Base-by-base conservation (phyloP, 768 basidiomycete genomes). In the Kwoniella sp. region DNA sequence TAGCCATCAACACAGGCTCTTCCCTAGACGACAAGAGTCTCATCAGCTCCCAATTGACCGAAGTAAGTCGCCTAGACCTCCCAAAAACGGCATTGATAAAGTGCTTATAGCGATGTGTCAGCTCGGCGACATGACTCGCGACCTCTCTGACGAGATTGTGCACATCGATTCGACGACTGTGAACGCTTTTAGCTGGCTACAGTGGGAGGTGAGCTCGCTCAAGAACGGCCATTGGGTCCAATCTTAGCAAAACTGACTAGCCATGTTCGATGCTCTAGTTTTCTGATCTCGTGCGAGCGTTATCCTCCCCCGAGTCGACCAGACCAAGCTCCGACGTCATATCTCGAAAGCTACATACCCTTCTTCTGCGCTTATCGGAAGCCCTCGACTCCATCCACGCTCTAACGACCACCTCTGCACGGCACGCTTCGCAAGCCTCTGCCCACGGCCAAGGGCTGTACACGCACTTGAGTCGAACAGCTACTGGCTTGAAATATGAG, bases 61-160 rank as follows among this genome's bases (percentile, higher is more conserved):
- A 74, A 38, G 75, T 76, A 66, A 61, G 73, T 61, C 15, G 20
- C n/a, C n/a, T n/a, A n/a, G 15, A 20, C 38, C 20, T 47, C 15
- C 13, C 15, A n/a, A 47, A 47, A 25, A 23, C 9, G 9, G 38
- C n/a, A n/a, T n/a, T n/a, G n/a, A n/a, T n/a, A n/a, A n/a, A n/a
- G n/a, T n/a, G n/a, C 22, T 51, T 15, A 51, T 25, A 17, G 50
- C 23, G 50, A 23, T 22, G 23, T 8, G 38, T 1, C 52, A 77
- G 76, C 76, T 78, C 22, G 76, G 76, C 4, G 72, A 78, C 48
- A 38, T 72, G 47, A 69, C 76, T 8, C 65, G 72, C 11, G 73
- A 73, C 51, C 58, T 78, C 8, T 69, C 67, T 0, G 76, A 78
- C 55, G 76, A 78, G 56, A 58, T 78, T 7, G 61, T 64, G 13